Evolutionary conservation across 805 yeast genomes (phyloP).

Genomic region (Myxozyma melibiosi): DNA sequence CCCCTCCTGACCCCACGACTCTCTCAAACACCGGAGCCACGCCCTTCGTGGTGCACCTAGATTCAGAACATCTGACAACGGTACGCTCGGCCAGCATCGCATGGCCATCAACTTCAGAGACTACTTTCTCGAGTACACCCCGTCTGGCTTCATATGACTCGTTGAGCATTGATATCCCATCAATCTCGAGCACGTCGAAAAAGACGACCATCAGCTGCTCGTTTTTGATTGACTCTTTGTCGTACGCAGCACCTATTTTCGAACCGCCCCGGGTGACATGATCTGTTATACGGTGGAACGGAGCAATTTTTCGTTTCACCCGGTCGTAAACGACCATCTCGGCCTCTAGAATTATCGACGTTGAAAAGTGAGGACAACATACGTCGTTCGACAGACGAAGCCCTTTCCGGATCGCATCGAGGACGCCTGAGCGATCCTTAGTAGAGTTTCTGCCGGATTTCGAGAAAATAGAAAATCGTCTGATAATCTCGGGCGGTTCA

Average conservation of each 20-base stretch:
- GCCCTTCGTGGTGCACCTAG: neutral
- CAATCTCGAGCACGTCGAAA: slow-evolving; percentile 21
- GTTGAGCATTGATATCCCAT: slow-evolving; percentile 9
- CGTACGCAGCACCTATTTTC: slow-evolving; percentile 5
- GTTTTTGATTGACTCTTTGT: neutral
- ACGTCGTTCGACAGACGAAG: neutral
- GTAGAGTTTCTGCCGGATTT: slow-evolving; percentile 30
- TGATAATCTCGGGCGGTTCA: neutral
- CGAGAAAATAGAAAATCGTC: too few species aligned
- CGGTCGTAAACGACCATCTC: slow-evolving; percentile 25
- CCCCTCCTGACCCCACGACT: slow-evolving; percentile 6
- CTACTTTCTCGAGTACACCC: neutral
- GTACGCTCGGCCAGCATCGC: neutral
- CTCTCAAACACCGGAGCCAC: slow-evolving; percentile 3
- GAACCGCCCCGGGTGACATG: slow-evolving; percentile 18
- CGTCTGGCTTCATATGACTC: slow-evolving; percentile 11
- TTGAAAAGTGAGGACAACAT: neutral
- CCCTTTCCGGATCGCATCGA: slow-evolving; percentile 1
- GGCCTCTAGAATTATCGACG: slow-evolving; percentile 18
- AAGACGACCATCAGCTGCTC: slow-evolving; percentile 23
- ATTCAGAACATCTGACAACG: neutral
- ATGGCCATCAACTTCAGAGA: slow-evolving; percentile 11
- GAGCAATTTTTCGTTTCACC: slow-evolving; percentile 1
- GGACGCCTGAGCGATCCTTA: slow-evolving; percentile 14
- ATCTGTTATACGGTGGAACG: slow-evolving; percentile 23